Base-by-base conservation (phyloP, 2,329 filamentous ascomycete genomes). In the Hirsutella rhossiliensis region DNA sequence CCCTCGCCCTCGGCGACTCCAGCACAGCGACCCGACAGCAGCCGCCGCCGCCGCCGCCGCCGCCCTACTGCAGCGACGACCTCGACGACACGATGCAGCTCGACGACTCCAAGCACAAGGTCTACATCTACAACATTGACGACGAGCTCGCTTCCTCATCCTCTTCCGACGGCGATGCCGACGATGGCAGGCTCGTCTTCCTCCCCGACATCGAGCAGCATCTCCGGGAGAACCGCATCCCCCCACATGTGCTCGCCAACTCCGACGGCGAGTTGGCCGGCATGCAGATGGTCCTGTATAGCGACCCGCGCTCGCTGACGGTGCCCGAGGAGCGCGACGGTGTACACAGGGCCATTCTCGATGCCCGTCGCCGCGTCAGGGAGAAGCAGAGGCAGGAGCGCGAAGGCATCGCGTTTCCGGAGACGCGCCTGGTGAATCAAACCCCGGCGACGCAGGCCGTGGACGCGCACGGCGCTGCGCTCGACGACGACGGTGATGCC, bases 51-150 rank as follows among this genome's bases (percentile, higher is more conserved):
- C 32, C 38, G 27, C 38, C 27, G 39, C 34, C 38, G 45, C 36
- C 46, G 38, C 37, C 47, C 49, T 42, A 41, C 50, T 38, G 44
- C 51, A 6, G 23, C 23, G 23, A 27, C 23, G 23, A 40, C 50
- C 48, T 43, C 43, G 51, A 40, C 57, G 58, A 18, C 67, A 76
- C 49, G 45, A 96, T 97, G 90, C 75, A 84, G 45, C 61, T 97
- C 48, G 89, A 97, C 64, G 82, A 95, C 63, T 82, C 85, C 29
- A 84, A 85, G 55, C 74, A 94, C 66, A 86, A 84, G 57, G 79
- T 96, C 47, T 96, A 92, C 71, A 88, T 98, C 54, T 82, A 89
- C 68, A 81, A 94, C 62, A 72, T 98, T 11, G 88, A 94, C 58
- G 84, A 84, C 54, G 90, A 97, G 64, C 75, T 97, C 29, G 82